phyloP scores from a whole-genome alignment of 139 green algal species.

The Spirogloea muscicola region DNA sequence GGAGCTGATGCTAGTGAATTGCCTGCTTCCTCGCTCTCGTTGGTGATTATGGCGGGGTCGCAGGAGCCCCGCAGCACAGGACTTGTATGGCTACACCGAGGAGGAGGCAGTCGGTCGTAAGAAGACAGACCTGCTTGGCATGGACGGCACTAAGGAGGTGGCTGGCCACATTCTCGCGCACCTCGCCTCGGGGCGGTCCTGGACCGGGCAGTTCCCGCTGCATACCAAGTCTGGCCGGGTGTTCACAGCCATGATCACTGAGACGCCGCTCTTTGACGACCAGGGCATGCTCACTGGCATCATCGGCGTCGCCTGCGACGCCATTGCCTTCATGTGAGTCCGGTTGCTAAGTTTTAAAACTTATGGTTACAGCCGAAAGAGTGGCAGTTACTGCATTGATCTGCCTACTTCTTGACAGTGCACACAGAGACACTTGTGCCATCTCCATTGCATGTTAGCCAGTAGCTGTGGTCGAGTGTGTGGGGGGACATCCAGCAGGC shows the following conservation, averaged over 20 bases:
- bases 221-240: conserved; percentile 3
- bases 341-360: too few relatives aligned
- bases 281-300: conserved; percentile 5
- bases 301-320: conserved; percentile 16
- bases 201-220: conserved; percentile 22
- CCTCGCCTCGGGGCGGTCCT: conserved; percentile 1
- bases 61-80: conserved; percentile 13
- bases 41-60: too few relatives aligned
- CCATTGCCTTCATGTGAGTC: neutral
- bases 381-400: too few relatives aligned
- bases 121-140: conserved; percentile 1
- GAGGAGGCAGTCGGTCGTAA: conserved; percentile 28
- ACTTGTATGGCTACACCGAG: conserved; percentile 15
- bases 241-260: conserved; percentile 33
- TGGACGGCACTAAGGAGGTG: conserved; percentile 12
- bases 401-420: too few relatives aligned
- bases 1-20: too few relatives aligned
- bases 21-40: too few relatives aligned
- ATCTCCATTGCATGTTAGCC: too few relatives aligned
- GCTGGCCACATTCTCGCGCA: conserved; percentile 10
- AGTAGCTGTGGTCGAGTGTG: too few relatives aligned
- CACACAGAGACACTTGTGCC: too few relatives aligned
- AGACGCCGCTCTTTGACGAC: conserved; percentile 6
- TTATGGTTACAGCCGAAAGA: too few relatives aligned
- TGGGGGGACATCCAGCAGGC: too few relatives aligned